Percentiles rank a stretch among this genome's conserved stretches.
Conservation (phyloP, 768 basidiomycete genomes). For the Panus rudis region DNA sequence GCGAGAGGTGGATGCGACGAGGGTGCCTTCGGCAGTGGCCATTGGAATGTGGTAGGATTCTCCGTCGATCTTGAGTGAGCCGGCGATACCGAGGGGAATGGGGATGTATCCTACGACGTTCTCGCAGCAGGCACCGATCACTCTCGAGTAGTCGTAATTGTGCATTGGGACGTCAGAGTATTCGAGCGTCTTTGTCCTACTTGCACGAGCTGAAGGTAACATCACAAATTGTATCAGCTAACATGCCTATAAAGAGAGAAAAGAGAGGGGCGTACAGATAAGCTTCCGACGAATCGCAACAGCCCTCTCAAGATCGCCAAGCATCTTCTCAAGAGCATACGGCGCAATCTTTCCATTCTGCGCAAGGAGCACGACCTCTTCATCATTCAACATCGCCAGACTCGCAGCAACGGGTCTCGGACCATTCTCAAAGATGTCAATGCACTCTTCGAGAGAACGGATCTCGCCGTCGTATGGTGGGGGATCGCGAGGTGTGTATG, state of each 20-base stretch:
- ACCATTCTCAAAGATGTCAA: slow-evolving; percentile 72
- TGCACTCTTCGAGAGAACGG: slow-evolving; percentile 69
- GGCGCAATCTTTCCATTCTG: slow-evolving; percentile 90
- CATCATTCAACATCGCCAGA: slow-evolving; percentile 69
- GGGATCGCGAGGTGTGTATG: no score
- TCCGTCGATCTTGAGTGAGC: slow-evolving; percentile 89
- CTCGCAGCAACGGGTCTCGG: slow-evolving; percentile 53
- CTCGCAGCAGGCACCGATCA: slow-evolving; percentile 96
- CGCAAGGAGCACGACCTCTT: slow-evolving; percentile 83
- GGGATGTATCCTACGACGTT: slow-evolving; percentile 98
- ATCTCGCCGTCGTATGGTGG: not conserved
- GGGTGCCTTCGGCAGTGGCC: slow-evolving; percentile 99
- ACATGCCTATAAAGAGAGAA: not conserved
- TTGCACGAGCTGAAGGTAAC: slow-evolving; percentile 83
- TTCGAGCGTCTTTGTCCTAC: slow-evolving; percentile 79
- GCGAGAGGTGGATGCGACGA: slow-evolving; percentile 94
- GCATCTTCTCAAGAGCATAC: slow-evolving; percentile 93
- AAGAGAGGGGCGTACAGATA: slow-evolving; percentile 62
- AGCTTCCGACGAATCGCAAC: slow-evolving; percentile 81
- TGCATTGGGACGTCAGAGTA: slow-evolving; percentile 72
- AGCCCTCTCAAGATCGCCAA: slow-evolving; percentile 84
- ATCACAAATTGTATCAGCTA: not conserved
- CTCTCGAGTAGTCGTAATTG: slow-evolving; percentile 88
- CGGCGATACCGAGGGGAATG: slow-evolving; percentile 92
- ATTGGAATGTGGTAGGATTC: slow-evolving; percentile 85